Percentiles rank a stretch among this genome's conserved stretches.
These are phyloP conservation scores for Sicyos baderoa DNA, from an alignment of 306 rosid genomes.

Conservation along the genomic window DNA sequence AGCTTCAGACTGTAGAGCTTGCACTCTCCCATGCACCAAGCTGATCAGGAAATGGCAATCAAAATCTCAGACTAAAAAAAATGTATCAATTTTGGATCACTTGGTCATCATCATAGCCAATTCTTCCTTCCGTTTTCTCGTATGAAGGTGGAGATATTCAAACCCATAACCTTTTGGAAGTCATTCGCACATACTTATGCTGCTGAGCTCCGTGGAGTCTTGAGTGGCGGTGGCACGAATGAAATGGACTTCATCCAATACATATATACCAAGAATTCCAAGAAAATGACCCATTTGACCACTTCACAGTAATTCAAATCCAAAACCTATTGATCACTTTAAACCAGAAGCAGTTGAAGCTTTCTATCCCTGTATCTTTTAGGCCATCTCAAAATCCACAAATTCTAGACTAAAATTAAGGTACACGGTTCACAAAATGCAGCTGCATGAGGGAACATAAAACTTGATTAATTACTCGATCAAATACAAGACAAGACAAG, in stretches of 20 bases:
- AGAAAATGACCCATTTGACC: background rate
- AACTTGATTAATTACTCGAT: background rate
- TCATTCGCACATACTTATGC: too few species aligned
- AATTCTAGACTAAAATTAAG: conserved; percentile 5
- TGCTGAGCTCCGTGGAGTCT: background rate
- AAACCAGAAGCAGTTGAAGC: conserved; percentile 13
- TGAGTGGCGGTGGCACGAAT: background rate
- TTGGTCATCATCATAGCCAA: background rate
- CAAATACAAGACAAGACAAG: background rate
- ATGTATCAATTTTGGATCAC: background rate
- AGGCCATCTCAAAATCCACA: conserved; percentile 1
- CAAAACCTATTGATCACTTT: background rate
- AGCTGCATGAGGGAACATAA: conserved; percentile 25
- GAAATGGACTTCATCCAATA: background rate
- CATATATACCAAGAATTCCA: background rate
- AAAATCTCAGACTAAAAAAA: background rate
- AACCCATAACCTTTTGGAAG: too few species aligned
- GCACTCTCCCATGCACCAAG: background rate
- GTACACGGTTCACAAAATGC: conserved; percentile 27
- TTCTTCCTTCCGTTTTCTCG: background rate
- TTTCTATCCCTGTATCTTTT: background rate
- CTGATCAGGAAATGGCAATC: background rate
- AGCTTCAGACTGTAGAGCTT: background rate
- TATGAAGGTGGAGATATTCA: too few species aligned
- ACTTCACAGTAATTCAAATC: background rate